phyloP scores from a whole-genome alignment of 2,329 filamentous ascomycete species.

The Fusarium hostae region DNA sequence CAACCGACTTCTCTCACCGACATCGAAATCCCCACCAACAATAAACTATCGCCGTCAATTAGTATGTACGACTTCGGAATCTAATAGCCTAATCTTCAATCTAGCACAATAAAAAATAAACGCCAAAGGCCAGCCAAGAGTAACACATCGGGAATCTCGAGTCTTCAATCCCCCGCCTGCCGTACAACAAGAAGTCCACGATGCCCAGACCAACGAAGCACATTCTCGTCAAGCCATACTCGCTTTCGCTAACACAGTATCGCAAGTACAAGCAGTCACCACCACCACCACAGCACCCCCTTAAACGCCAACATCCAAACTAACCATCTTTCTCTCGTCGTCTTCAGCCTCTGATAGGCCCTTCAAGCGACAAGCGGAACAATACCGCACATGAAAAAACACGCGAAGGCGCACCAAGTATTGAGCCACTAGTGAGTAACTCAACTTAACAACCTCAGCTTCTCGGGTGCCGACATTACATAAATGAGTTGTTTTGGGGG shows the following conservation, averaged over 20 bases:
- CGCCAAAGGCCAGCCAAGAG: conserved; percentile 3
- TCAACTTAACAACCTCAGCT: not conserved
- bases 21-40: not conserved
- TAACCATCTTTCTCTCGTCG: conserved; percentile 2
- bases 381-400: conserved; percentile 17
- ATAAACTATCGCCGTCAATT: not conserved
- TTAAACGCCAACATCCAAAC: not conserved
- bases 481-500: conserved; percentile 2
- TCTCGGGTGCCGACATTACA: conserved; percentile 6
- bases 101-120: not conserved
- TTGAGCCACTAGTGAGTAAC: not conserved
- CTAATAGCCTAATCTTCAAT: conserved; percentile 5
- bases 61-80: not conserved
- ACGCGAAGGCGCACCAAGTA: conserved; percentile 20
- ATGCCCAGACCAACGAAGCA: not conserved
- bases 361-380: conserved; percentile 33
- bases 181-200: not conserved
- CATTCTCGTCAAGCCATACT: not conserved
- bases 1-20: not conserved
- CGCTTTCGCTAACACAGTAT: conserved; percentile 3
- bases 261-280: not conserved
- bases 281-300: not conserved
- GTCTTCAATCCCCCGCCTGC: not conserved
- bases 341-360: conserved; percentile 21
- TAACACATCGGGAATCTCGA: conserved; percentile 9